These are phyloP conservation scores for Tulasnella sp. DNA, from an alignment of 768 basidiomycete genomes.

Conservation along the genomic window DNA sequence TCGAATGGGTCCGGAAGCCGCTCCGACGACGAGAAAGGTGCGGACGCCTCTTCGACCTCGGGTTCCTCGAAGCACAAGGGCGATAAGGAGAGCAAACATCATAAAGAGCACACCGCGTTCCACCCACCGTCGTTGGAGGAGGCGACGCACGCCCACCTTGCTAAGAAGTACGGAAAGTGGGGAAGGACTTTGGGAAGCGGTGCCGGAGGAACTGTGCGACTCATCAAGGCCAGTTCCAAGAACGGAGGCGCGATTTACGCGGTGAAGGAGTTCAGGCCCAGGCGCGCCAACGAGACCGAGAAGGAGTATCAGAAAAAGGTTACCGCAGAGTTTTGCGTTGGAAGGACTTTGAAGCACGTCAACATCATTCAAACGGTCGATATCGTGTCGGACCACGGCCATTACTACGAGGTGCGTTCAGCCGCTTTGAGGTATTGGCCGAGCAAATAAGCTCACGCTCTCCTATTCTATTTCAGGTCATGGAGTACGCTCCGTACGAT, in stretches of 20 bases:
- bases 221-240: constrained; percentile 81
- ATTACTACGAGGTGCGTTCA: constrained; percentile 85
- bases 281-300: constrained; percentile 76
- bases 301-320: constrained; percentile 99
- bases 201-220: constrained; percentile 94
- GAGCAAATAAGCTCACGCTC: not conserved
- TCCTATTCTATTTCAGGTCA: constrained; percentile 47
- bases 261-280: constrained; percentile 94
- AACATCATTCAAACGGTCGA: constrained; percentile 68
- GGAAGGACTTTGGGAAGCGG: constrained; percentile 90
- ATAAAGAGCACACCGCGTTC: constrained; percentile 1
- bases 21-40: not conserved
- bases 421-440: no score
- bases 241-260: constrained; percentile 79
- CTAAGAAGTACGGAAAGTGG: constrained; percentile 99
- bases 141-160: constrained; percentile 78
- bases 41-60: not conserved
- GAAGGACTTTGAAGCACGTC: constrained; percentile 30
- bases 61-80: constrained; percentile 13
- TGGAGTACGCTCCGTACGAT: constrained; percentile 99
- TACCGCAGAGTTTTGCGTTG: constrained; percentile 62
- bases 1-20: constrained; percentile 11
- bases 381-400: constrained; percentile 94
- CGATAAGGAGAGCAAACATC: constrained; percentile 19
- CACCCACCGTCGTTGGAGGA: constrained; percentile 48